These are phyloP conservation scores for Cyclanthera cordifolia DNA, from an alignment of 306 rosid genomes.

Conservation along the genomic window DNA sequence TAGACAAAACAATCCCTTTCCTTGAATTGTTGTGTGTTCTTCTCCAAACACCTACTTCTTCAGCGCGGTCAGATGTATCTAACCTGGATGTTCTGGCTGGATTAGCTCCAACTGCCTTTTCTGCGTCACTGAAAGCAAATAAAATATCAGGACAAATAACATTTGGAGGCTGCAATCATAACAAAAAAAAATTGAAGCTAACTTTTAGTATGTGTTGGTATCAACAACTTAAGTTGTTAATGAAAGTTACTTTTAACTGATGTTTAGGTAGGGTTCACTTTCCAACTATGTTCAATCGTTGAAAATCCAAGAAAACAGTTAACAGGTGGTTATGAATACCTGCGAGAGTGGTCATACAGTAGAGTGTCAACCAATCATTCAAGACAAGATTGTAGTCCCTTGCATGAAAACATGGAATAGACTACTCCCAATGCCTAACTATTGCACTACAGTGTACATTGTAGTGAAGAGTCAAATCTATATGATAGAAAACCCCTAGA, in stretches of 20 bases:
- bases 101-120: conserved; percentile 21
- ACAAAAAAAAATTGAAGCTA: neutral
- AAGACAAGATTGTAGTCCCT: neutral
- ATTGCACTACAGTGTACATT: too few relatives aligned
- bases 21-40: conserved; percentile 31
- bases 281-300: neutral
- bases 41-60: conserved; percentile 55
- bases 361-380: conserved; percentile 1
- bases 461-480: conserved; percentile 7
- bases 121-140: conserved; percentile 23
- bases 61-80: conserved; percentile 25
- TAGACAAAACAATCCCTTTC: conserved; percentile 19
- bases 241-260: neutral
- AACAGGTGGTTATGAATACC: neutral
- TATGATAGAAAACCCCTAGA: neutral
- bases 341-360: neutral
- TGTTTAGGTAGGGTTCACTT: neutral
- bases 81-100: conserved; percentile 16
- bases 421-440: neutral
- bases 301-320: conserved; percentile 2
- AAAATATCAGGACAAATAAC: conserved; percentile 19
- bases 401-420: conserved; percentile 10
- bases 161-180: neutral
- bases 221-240: neutral
- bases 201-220: neutral